Conservation (phyloP, 345 rosid genomes). For the Gossypium rotundifolium region DNA sequence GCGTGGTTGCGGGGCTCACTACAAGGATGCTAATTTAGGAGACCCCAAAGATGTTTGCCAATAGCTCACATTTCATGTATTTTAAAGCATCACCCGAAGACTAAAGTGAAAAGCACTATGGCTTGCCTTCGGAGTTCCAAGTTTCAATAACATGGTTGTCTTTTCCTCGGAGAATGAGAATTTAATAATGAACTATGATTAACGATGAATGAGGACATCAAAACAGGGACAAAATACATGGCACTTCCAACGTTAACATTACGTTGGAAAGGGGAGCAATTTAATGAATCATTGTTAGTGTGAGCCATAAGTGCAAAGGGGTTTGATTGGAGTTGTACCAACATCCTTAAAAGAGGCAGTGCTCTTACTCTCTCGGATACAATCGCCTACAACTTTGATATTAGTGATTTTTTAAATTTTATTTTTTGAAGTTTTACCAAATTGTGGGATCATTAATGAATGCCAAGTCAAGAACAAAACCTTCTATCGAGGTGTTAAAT, state of each 20-base stretch:
- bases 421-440: conserved; percentile 9
- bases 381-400: conserved; percentile 16
- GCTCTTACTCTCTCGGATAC: neutral
- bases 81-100: too few species aligned
- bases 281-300: conserved; percentile 1
- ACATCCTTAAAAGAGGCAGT: conserved; percentile 32
- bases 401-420: neutral
- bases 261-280: conserved; percentile 4
- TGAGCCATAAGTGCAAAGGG: conserved; percentile 14
- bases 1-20: conserved; percentile 25
- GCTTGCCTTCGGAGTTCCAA: neutral
- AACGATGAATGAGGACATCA: neutral
- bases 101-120: neutral
- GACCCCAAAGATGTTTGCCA: neutral
- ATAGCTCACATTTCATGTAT: neutral
- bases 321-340: conserved; percentile 14
- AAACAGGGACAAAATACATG: neutral
- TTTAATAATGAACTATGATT: conserved; percentile 13
- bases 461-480: neutral
- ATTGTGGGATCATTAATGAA: conserved; percentile 24
- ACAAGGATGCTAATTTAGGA: neutral
- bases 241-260: conserved; percentile 2
- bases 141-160: neutral
- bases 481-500: neutral
- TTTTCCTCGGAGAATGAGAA: conserved; percentile 2